A percentile compares a stretch with the other conserved stretches of the same genome.
Evolutionary conservation across 2,329 filamentous ascomycete genomes (phyloP).

Genomic region (Plectosphaerella sp.): DNA sequence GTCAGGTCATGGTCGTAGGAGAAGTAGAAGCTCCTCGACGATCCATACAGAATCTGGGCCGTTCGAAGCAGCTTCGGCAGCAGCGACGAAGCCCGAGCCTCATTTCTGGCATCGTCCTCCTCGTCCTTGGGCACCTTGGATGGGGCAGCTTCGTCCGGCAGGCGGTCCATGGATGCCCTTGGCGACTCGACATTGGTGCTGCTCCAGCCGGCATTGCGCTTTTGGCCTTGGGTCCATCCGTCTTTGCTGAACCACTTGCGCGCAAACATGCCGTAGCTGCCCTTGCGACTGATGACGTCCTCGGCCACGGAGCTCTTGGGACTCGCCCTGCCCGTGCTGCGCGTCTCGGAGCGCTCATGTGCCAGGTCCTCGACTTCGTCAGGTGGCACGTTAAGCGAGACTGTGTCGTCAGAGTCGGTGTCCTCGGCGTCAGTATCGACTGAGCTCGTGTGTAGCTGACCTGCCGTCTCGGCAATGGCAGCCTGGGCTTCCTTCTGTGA

Average conservation of each 20-base stretch:
- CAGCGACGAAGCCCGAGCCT: constrained; percentile 42
- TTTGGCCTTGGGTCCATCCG: constrained; percentile 72
- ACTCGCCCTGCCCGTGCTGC: constrained; percentile 16
- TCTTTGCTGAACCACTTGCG: constrained; percentile 86
- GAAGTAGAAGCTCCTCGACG: constrained; percentile 85
- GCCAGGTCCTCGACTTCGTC: constrained; percentile 41
- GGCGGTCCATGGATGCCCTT: constrained; percentile 8
- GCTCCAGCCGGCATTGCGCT: constrained; percentile 66
- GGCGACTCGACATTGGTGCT: constrained; percentile 20
- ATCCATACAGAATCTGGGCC: constrained; percentile 77
- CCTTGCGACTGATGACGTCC: constrained; percentile 79
- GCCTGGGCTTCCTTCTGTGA: constrained; percentile 70
- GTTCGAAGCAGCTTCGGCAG: constrained; percentile 82
- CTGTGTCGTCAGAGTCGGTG: constrained; percentile 44
- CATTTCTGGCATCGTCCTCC: constrained; percentile 16
- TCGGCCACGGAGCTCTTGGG: constrained; percentile 67
- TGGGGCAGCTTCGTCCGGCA: constrained; percentile 10
- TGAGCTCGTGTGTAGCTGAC: constrained; percentile 30
- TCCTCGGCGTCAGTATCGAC: constrained; percentile 36
- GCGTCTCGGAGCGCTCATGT: constrained; percentile 24
- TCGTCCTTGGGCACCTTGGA: constrained; percentile 35
- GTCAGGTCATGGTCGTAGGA: constrained; percentile 95
- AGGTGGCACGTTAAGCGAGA: constrained; percentile 24
- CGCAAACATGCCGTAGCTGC: constrained; percentile 84
- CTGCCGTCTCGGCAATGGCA: constrained; percentile 61